phyloP scores from a whole-genome alignment of 176 grass and related monocot genomes.

The Oryza rufipogon region DNA sequence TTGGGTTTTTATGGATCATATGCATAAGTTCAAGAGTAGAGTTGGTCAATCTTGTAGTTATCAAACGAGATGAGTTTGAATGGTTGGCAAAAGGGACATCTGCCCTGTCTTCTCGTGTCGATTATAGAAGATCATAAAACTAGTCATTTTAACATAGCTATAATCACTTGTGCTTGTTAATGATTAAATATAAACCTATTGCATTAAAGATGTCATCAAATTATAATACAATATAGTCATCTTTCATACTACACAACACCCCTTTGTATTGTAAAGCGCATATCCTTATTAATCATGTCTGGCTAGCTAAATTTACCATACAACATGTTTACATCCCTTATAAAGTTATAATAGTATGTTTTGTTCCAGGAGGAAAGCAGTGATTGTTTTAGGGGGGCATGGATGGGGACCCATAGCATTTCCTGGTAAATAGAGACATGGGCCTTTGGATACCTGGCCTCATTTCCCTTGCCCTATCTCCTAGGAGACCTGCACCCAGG shows the following conservation, averaged over 20 bases:
- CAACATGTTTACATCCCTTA: too few relatives aligned
- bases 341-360: too few relatives aligned
- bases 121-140: background rate
- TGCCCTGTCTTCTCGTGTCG: background rate
- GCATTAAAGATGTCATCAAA: background rate
- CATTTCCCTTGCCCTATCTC: conserved; percentile 17
- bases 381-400: background rate
- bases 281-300: background rate
- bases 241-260: too few relatives aligned
- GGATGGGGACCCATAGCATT: conserved; percentile 29
- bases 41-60: conserved; percentile 22
- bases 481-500: conserved; percentile 24
- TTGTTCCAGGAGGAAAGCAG: background rate
- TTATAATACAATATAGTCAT: background rate
- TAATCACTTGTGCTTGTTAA: background rate
- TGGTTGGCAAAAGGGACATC: background rate
- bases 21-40: background rate
- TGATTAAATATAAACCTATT: background rate
- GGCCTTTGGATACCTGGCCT: conserved; percentile 24
- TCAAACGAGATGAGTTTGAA: background rate
- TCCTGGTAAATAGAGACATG: background rate
- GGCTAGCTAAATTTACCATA: background rate
- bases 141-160: background rate
- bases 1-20: background rate
- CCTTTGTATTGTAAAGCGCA: background rate